Conservation (phyloP, 345 rosid genomes). For the Balakata baccata region DNA sequence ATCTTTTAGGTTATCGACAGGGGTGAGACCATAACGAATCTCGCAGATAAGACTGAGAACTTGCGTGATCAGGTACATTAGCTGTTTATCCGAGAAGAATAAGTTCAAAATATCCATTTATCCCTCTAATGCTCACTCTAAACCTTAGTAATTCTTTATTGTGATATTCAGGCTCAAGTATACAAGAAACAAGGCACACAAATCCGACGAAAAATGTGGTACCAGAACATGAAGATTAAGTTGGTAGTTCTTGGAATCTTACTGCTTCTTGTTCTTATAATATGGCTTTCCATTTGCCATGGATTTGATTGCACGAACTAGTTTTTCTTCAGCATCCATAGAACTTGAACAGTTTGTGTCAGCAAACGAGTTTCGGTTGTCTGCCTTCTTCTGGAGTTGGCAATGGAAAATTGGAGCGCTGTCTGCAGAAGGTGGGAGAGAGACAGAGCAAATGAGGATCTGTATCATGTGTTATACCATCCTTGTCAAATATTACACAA, state of each 20-base stretch:
- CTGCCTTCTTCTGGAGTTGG: neutral
- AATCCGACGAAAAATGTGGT: slow-evolving; percentile 81
- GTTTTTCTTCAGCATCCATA: neutral
- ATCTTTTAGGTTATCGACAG: slow-evolving; percentile 67
- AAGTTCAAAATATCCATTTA: neutral
- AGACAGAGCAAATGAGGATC: neutral
- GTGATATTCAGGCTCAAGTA: slow-evolving; percentile 56
- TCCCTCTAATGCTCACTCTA: too few relatives aligned
- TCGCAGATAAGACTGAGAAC: slow-evolving; percentile 72
- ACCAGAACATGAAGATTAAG: slow-evolving; percentile 96
- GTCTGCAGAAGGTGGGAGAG: neutral
- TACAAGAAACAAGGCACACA: slow-evolving; percentile 71
- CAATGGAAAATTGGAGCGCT: neutral
- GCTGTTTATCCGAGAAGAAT: neutral
- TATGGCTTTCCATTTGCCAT: slow-evolving; percentile 83
- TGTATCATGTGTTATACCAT: slow-evolving; percentile 12
- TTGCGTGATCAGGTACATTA: slow-evolving; percentile 64
- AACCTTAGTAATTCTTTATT: neutral
- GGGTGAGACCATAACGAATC: slow-evolving; percentile 68
- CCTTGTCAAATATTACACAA: slow-evolving; percentile 1
- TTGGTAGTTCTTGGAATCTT: slow-evolving; percentile 78
- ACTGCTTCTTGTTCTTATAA: slow-evolving; percentile 61
- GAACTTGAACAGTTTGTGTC: neutral
- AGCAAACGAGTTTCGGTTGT: neutral
- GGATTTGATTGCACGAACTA: slow-evolving; percentile 79